Evolutionary conservation across 148 eudicot genomes (phyloP).

Genomic region (Drosera capensis): DNA sequence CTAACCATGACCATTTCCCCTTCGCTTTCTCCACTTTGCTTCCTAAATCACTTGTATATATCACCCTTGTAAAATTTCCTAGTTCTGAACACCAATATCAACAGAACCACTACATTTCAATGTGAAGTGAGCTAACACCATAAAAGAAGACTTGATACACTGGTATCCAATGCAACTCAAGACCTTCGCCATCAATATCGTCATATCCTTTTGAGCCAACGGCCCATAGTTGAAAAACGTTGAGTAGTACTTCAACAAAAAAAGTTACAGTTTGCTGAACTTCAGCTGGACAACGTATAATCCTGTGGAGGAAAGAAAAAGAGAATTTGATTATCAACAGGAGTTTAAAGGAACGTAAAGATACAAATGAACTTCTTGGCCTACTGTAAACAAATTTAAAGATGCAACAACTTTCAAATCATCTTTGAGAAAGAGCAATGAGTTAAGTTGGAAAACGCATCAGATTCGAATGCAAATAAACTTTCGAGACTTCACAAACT

Average conservation of each 20-base stretch:
- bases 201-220: constrained; percentile 5
- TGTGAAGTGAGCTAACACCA: constrained; percentile 1
- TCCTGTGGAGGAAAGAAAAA: too few relatives aligned
- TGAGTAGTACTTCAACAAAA: constrained; percentile 11
- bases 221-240: constrained; percentile 10
- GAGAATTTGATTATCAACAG: too few relatives aligned
- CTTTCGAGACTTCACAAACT: too few relatives aligned
- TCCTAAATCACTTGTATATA: constrained; percentile 5
- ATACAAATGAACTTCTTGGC: too few relatives aligned
- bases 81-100: constrained; percentile 5
- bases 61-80: constrained; percentile 6
- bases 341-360: too few relatives aligned
- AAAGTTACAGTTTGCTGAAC: constrained; percentile 4
- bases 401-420: too few relatives aligned
- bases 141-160: constrained; percentile 2
- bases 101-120: constrained; percentile 2
- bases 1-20: not conserved
- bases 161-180: constrained; percentile 8
- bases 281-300: too few relatives aligned
- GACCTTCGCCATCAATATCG: constrained; percentile 5
- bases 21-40: not conserved
- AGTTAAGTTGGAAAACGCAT: too few relatives aligned
- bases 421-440: too few relatives aligned
- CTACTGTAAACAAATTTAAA: too few relatives aligned
- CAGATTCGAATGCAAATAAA: too few relatives aligned